Percentiles rank a stretch among this genome's conserved stretches.
Conservation (phyloP, 495 filamentous ascomycete species). For the Xylaria venustula region DNA sequence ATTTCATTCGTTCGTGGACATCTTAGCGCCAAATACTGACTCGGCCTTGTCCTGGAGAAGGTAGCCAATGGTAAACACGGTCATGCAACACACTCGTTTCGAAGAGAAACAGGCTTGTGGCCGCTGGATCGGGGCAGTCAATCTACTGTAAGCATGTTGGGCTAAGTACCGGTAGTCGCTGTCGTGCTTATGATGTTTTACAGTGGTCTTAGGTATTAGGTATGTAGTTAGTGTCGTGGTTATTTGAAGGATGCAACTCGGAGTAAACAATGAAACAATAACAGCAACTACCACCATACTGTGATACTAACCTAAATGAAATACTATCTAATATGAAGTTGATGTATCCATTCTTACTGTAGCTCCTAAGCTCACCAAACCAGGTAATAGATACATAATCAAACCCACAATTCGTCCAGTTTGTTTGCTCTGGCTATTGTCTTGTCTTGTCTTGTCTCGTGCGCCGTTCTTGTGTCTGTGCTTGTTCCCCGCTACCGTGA, state of each 20-base stretch:
- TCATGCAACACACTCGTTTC: neutral
- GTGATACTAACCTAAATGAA: neutral
- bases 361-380: too few relatives aligned
- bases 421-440: too few relatives aligned
- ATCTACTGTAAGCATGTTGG: neutral
- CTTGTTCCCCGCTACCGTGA: neutral
- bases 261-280: too few relatives aligned
- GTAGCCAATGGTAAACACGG: neutral
- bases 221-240: too few relatives aligned
- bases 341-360: too few relatives aligned
- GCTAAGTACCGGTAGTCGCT: neutral
- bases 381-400: too few relatives aligned
- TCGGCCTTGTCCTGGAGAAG: constrained; percentile 6
- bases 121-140: neutral
- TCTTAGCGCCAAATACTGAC: constrained; percentile 18
- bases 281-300: neutral
- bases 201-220: neutral
- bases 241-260: too few relatives aligned
- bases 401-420: too few relatives aligned
- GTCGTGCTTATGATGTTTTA: too few relatives aligned
- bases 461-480: neutral
- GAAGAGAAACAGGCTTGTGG: neutral
- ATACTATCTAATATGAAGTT: too few relatives aligned
- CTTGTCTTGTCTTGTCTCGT: neutral
- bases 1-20: constrained; percentile 18